A percentile compares a stretch with the other conserved stretches of the same genome.
Evolutionary conservation across 768 basidiomycete genomes (phyloP).

Genomic region (Russula sp.): DNA sequence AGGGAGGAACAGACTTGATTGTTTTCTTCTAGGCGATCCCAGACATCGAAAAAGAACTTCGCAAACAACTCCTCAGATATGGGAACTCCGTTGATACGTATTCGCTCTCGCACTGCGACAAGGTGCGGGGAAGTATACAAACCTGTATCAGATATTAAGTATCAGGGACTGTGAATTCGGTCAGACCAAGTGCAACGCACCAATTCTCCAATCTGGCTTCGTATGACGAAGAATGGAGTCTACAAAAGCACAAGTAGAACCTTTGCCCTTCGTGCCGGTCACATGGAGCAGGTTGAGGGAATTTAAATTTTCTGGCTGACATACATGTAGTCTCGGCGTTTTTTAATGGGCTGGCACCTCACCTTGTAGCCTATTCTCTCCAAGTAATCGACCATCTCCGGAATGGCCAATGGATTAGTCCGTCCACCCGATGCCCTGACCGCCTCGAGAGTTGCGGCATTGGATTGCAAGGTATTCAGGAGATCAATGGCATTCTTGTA

Average conservation of each 20-base stretch:
- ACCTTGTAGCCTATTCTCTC: conserved; percentile 82
- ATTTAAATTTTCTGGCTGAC: conserved; percentile 77
- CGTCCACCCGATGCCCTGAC: conserved; percentile 66
- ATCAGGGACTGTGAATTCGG: not conserved
- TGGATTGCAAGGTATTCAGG: conserved; percentile 82
- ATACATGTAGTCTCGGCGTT: conserved; percentile 13
- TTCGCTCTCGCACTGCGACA: conserved; percentile 91
- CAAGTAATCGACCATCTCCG: conserved; percentile 89
- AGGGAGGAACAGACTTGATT: conserved; percentile 42
- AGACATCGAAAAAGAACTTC: conserved; percentile 92
- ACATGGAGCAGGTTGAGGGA: conserved; percentile 90
- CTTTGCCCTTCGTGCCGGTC: conserved; percentile 98
- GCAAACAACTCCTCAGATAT: conserved; percentile 85
- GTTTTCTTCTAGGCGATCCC: conserved; percentile 73
- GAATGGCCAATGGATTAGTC: conserved; percentile 56
- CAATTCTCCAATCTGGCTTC: conserved; percentile 75
- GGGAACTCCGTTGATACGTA: conserved; percentile 87
- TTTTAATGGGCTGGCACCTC: conserved; percentile 29
- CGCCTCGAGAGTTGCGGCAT: conserved; percentile 88
- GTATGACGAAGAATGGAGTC: conserved; percentile 77
- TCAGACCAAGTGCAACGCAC: conserved; percentile 37
- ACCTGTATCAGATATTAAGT: conserved; percentile 41
- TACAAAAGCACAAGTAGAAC: conserved; percentile 91
- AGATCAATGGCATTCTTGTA: conserved; percentile 70
- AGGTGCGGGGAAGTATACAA: conserved; percentile 97